Base-by-base conservation (phyloP, 805 yeast species). In the Metschnikowia matae region DNA sequence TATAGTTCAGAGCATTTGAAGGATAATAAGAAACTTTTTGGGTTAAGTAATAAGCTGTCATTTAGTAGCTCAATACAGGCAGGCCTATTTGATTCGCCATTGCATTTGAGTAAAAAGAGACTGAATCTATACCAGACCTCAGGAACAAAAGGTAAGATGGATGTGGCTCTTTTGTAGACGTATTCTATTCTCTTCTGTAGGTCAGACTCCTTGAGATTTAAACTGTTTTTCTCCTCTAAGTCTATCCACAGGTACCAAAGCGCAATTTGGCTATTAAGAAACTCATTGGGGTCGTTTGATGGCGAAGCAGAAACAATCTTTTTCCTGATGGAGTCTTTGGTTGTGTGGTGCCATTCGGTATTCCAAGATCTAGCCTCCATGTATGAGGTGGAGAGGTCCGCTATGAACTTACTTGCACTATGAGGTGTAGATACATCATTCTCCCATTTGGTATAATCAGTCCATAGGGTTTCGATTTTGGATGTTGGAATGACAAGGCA, bases 361-460 rank as follows among this genome's bases (percentile, higher is more conserved):
- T 81, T 81, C 69, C 87, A 75, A 0, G 94, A 79, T 54, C 97
- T 77, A 1, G 96, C 91, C 56, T 79, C 82, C 96, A 92, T 88
- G 63, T 90, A 94, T 13, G 82, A 85, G 3, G 87, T 83, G 11
- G 95, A 86, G 53, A 82, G 77, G 58, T 91, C 97, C 40, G 87
- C 83, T 48, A 91, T 84, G 62, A 85, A 83, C 65, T 88, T 89
- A 60, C 96, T 82, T 3, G 97, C 94, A 3, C 91, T 86, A 17
- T 85, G 71, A 34, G 85, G 74, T 33, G 57, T 48, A 61, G 86
- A 87, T 17, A 83, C 69, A 36, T 83, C 85, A 59, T 84, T 88
- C 67, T 92, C 98, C 83, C 94, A 94, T 52, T 77, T 74, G 20
- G 88, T 84, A 66, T 90, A 92, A 46, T 74, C 82, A 51, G 80